Evolutionary conservation across 345 rosid species (phyloP).

Genomic region (Kernera saxatilis): DNA sequence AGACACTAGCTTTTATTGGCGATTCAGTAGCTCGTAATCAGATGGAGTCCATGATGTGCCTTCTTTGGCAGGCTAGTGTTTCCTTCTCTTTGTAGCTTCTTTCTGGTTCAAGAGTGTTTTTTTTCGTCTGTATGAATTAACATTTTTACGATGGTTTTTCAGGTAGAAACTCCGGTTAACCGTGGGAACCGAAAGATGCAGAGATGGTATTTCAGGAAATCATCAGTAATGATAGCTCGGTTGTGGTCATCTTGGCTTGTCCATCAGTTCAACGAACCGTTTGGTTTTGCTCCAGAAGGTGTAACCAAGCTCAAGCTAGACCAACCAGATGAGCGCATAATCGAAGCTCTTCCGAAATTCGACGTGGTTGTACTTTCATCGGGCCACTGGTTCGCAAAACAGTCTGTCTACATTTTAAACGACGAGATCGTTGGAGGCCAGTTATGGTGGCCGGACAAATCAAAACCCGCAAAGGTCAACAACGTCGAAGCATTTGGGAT

Average conservation of each 20-base stretch:
- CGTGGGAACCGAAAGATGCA: conserved; percentile 85
- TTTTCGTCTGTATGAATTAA: background rate
- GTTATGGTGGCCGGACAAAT: conserved; percentile 81
- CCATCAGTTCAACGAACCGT: conserved; percentile 46
- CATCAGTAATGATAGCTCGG: conserved; percentile 64
- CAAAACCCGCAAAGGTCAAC: conserved; percentile 57
- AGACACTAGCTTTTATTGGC: conserved; percentile 83
- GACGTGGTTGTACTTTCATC: conserved; percentile 80
- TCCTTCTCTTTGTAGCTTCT: background rate
- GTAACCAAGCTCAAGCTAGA: conserved; percentile 81
- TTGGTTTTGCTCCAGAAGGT: conserved; percentile 67
- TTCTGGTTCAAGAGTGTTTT: background rate
- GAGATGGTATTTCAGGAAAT: conserved; percentile 65
- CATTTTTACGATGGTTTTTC: conserved; percentile 13
- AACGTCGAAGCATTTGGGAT: conserved; percentile 81
- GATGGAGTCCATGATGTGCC: conserved; percentile 91
- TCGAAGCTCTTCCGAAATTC: conserved; percentile 54
- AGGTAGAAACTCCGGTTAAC: conserved; percentile 87
- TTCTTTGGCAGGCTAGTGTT: conserved; percentile 92
- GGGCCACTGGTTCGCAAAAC: conserved; percentile 97
- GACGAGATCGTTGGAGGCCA: conserved; percentile 88
- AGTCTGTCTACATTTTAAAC: conserved; percentile 70
- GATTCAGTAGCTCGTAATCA: conserved; percentile 97
- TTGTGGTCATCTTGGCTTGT: conserved; percentile 99
- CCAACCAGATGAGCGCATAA: conserved; percentile 57